Percentiles rank a stretch among this genome's conserved stretches.
Conservation (phyloP, 805 yeast genomes). For the Nakazawaea ishiwadae region DNA sequence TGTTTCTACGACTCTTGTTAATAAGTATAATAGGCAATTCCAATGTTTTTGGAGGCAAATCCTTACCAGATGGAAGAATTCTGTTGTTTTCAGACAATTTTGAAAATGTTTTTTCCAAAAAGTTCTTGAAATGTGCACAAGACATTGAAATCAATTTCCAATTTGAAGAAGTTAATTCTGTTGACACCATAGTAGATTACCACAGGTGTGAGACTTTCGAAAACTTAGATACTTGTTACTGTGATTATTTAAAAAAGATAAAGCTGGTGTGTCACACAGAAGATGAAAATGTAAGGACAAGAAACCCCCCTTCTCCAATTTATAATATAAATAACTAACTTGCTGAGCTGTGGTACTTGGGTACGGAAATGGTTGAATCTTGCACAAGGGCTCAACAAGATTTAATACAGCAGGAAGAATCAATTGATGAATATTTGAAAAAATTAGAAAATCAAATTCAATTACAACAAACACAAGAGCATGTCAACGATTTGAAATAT, state of each 20-base stretch:
- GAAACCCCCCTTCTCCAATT: background rate
- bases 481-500: slow-evolving; percentile 1
- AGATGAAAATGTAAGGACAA: slow-evolving; percentile 8
- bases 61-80: background rate
- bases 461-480: background rate
- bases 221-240: slow-evolving; percentile 1
- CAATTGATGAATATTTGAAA: background rate
- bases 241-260: slow-evolving; percentile 2
- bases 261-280: background rate
- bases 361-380: background rate
- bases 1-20: too few species aligned
- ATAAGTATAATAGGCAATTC: too few species aligned
- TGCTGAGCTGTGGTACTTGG: slow-evolving; percentile 3
- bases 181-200: slow-evolving; percentile 5
- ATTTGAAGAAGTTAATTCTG: background rate
- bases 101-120: background rate
- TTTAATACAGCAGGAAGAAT: background rate
- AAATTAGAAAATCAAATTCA: background rate
- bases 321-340: background rate
- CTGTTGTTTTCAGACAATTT: slow-evolving; percentile 4
- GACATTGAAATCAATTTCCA: slow-evolving; percentile 3
- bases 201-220: slow-evolving; percentile 10
- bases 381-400: background rate
- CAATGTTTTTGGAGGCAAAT: too few species aligned
- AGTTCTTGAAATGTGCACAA: slow-evolving; percentile 4